Evolutionary conservation across 2,329 filamentous ascomycete genomes (phyloP).

Genomic region (Ceratocystis huliohia): DNA sequence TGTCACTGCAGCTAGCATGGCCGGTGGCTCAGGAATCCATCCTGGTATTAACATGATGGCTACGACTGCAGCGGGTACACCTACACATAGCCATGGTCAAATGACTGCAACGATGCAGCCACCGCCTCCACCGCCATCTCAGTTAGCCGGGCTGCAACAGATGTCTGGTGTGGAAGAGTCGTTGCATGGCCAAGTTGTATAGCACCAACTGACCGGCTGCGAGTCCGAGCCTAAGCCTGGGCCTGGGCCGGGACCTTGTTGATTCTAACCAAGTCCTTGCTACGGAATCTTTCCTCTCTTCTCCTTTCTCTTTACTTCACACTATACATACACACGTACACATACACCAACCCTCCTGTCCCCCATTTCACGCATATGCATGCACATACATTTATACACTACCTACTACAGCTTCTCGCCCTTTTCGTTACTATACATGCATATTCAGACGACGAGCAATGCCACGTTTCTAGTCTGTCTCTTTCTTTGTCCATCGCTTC

Average conservation of each 20-base stretch:
- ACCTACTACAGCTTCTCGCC: neutral
- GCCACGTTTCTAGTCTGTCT: neutral
- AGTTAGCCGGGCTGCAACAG: conserved; percentile 11
- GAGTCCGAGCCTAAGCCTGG: too few relatives aligned
- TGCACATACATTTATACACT: neutral
- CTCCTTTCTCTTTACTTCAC: neutral
- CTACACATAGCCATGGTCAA: neutral
- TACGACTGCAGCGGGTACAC: neutral
- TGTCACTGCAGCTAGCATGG: conserved; percentile 7
- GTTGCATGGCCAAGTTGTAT: conserved; percentile 17
- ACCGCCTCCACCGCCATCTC: conserved; percentile 5
- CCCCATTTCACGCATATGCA: conserved; percentile 2
- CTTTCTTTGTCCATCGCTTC: neutral
- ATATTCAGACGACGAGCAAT: too few relatives aligned
- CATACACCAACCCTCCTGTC: neutral
- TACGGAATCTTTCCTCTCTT: neutral
- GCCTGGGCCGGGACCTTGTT: too few relatives aligned
- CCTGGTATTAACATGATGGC: conserved; percentile 18
- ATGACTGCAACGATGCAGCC: conserved; percentile 10
- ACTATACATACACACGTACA: neutral
- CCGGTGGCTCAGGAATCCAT: conserved; percentile 11
- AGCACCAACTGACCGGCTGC: conserved; percentile 10
- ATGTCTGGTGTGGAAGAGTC: conserved; percentile 18
- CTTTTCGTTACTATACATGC: neutral
- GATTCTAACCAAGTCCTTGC: too few relatives aligned